Evolutionary conservation across 371 early-diverging fungal genomes (phyloP), one percentile per base, ranked within the genome.

Genomic region (Nematocida sp.): DNA sequence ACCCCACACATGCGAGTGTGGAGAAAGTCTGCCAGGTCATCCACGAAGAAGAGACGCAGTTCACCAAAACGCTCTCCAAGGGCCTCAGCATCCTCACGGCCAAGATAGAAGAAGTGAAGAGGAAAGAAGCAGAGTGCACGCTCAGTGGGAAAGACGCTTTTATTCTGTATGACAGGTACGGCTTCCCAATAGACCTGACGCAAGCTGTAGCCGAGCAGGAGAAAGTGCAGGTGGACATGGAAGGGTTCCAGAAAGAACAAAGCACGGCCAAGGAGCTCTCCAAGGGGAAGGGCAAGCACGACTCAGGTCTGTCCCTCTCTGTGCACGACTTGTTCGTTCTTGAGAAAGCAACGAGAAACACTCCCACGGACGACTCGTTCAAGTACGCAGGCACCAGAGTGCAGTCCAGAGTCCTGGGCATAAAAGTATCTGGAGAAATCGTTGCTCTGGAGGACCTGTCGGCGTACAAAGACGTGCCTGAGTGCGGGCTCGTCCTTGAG

Each of bases 171-270:
- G 99, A 96, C 83, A 96, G 97, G 17, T 99, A 91, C 82, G 99
- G 99, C 55, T 97, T 96, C 88, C 99, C 99, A 17, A 90, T 93
- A 3, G 99, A 99, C 85, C 85, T 99, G 64, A 97, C 97, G 5
- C 88, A 90, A 74, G 81, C 96, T 54, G 94, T 97, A 91, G 94
- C 94, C 27, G 92, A 93, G 81, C 97, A 97, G 83, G 89, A 88
- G 79, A 91, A 90, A 7, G 82, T 96, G 58, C 70, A 77, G 17
- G 88, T 96, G 21, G 90, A 95, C 80, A 90, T 91, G 78, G 86
- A 85, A 31, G 91, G 86, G 78, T 95, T 95, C 77, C 85, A 88
- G 78, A 82, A 80, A 32, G 89, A 87, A 70, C 91, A 90, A 83
- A 87, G 87, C 75, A 86, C 86, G 60, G 91, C 94, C 64, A 91